Conservation (phyloP, 2,329 filamentous ascomycete species). For the Claviceps citrina region DNA sequence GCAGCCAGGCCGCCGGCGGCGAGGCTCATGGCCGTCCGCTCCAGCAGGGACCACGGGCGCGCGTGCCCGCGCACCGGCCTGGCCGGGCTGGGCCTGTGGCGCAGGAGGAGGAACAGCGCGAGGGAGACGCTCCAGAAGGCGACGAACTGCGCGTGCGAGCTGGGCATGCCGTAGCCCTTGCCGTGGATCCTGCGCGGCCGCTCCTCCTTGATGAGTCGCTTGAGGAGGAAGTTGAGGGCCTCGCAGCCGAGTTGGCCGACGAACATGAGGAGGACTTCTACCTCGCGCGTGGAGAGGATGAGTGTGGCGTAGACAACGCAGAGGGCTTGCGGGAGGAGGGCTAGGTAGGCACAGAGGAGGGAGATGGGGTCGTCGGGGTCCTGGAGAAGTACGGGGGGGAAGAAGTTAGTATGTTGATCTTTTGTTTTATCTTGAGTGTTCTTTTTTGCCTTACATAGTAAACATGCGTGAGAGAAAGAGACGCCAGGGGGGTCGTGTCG, state of each 20-base stretch:
- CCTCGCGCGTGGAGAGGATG: slow-evolving; percentile 79
- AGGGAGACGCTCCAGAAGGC: slow-evolving; percentile 80
- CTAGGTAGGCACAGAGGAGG: slow-evolving; percentile 81
- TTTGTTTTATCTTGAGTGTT: too few species aligned
- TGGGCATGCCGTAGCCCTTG: slow-evolving; percentile 95
- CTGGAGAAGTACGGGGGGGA: slow-evolving; percentile 27
- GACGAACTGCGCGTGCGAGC: slow-evolving; percentile 87
- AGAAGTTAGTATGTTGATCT: slow-evolving; percentile 1
- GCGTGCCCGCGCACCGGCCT: neutral
- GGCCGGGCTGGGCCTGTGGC: slow-evolving; percentile 45
- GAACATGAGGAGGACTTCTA: slow-evolving; percentile 81
- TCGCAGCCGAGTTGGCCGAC: slow-evolving; percentile 84
- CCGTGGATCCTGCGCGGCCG: slow-evolving; percentile 70
- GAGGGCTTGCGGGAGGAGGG: slow-evolving; percentile 81
- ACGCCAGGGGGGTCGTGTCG: slow-evolving; percentile 51
- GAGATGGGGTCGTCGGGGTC: slow-evolving; percentile 76
- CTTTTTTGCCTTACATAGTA: slow-evolving; percentile 52
- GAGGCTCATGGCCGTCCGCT: slow-evolving; percentile 40
- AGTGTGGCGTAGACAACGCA: slow-evolving; percentile 82
- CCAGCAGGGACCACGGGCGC: slow-evolving; percentile 40
- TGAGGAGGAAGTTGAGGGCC: slow-evolving; percentile 74
- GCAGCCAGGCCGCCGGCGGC: slow-evolving; percentile 46
- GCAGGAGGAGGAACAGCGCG: slow-evolving; percentile 66
- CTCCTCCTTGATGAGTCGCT: slow-evolving; percentile 84
- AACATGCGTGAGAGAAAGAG: slow-evolving; percentile 86